Percentiles rank a stretch among this genome's conserved stretches.
These are phyloP conservation scores for Astrocystis sublimbata DNA, from an alignment of 495 filamentous ascomycete species.

Conservation along the genomic window DNA sequence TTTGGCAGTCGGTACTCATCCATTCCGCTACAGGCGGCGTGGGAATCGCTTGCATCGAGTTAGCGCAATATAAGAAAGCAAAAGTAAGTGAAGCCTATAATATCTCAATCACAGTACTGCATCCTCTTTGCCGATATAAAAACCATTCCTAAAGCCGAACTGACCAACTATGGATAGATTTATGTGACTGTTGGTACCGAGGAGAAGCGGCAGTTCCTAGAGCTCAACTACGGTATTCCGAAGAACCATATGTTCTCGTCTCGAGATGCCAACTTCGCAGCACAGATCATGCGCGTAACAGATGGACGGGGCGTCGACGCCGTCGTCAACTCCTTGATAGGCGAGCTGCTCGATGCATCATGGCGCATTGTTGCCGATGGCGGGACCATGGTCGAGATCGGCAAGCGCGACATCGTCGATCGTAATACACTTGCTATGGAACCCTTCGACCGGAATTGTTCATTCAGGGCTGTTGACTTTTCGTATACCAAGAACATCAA, in stretches of 20 bases:
- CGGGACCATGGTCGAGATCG: constrained; percentile 57
- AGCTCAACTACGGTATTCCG: constrained; percentile 49
- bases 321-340: constrained; percentile 58
- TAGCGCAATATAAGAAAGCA: neutral
- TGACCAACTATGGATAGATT: no score
- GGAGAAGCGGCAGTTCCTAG: constrained; percentile 45
- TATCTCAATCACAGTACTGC: neutral
- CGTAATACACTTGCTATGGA: constrained; percentile 40
- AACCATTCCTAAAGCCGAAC: no score
- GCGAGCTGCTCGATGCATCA: constrained; percentile 51
- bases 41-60: constrained; percentile 55
- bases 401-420: constrained; percentile 42
- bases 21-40: constrained; percentile 55
- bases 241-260: constrained; percentile 52
- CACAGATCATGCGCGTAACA: constrained; percentile 47
- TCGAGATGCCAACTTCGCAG: constrained; percentile 37
- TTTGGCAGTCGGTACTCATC: constrained; percentile 58
- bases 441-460: constrained; percentile 36
- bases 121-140: no score
- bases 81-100: neutral
- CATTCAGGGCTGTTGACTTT: constrained; percentile 37
- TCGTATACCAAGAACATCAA: constrained; percentile 4
- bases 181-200: constrained; percentile 53
- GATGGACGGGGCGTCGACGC: constrained; percentile 53
- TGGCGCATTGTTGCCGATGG: constrained; percentile 56